phyloP scores from a whole-genome alignment of 2,329 filamentous ascomycete species.

The Ceratocystis harringtonii region DNA sequence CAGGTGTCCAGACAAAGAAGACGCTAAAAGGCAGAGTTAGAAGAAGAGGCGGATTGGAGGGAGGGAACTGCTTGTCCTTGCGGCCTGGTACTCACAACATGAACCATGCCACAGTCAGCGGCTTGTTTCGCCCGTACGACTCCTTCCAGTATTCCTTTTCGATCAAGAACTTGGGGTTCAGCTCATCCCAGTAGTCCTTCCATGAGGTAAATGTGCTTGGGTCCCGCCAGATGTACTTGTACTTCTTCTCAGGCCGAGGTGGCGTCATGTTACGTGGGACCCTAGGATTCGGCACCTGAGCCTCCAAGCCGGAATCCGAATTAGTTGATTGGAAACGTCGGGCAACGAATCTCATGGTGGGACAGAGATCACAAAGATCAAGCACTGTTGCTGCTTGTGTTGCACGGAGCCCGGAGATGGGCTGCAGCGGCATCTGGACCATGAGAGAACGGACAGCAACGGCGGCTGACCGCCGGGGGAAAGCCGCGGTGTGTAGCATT shows the following conservation, averaged over 20 bases:
- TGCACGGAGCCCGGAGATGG: not conserved
- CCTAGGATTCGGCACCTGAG: constrained; percentile 8
- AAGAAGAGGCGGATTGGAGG: not conserved
- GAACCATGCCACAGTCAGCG: constrained; percentile 11
- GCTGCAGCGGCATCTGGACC: not conserved
- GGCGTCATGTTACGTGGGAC: not conserved
- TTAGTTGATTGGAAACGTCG: constrained; percentile 9
- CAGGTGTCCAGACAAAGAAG: constrained; percentile 7
- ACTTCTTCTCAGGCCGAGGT: constrained; percentile 2
- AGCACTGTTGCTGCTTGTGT: not conserved
- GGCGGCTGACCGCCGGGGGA: not conserved
- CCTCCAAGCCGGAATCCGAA: not conserved
- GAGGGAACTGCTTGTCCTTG: not conserved
- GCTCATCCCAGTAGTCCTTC: constrained; percentile 7
- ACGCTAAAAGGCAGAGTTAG: not conserved
- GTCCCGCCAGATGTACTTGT: constrained; percentile 12
- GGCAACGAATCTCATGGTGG: no score
- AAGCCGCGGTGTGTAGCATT: not conserved
- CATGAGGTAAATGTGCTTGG: constrained; percentile 4
- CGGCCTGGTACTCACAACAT: constrained; percentile 8
- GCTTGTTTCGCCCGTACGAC: constrained; percentile 7
- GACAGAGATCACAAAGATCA: not conserved
- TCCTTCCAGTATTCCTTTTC: constrained; percentile 15
- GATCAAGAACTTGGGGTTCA: constrained; percentile 14
- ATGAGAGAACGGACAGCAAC: not conserved